Evolutionary conservation across 176 grass and related monocot genomes (phyloP).

Genomic region (Eragrostis curvula): DNA sequence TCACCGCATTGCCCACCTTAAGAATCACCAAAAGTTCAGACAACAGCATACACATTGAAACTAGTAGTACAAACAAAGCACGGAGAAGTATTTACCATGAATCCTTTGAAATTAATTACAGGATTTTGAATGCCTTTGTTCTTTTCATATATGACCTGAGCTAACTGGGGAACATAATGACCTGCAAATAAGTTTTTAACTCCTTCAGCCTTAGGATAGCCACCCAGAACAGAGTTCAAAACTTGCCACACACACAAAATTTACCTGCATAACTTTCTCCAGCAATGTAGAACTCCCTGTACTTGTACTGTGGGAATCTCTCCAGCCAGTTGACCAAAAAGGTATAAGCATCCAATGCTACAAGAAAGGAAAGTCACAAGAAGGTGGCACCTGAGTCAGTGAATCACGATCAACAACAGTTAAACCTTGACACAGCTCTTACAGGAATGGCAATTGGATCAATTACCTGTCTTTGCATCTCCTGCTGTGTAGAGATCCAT

Average conservation of each 20-base stretch:
- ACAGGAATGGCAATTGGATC: slow-evolving; percentile 18
- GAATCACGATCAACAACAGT: neutral
- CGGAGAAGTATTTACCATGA: slow-evolving; percentile 64
- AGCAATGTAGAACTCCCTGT: slow-evolving; percentile 93
- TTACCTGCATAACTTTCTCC: slow-evolving; percentile 97
- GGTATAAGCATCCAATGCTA: slow-evolving; percentile 77
- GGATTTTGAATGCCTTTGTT: slow-evolving; percentile 74
- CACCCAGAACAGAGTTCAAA: neutral
- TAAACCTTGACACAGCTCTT: neutral
- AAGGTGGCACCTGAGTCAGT: slow-evolving; percentile 13
- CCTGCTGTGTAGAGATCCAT: slow-evolving; percentile 88
- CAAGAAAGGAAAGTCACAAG: slow-evolving; percentile 39
- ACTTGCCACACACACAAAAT: neutral
- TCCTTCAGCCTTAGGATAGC: slow-evolving; percentile 6
- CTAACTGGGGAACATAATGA: slow-evolving; percentile 93
- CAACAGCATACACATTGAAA: slow-evolving; percentile 17
- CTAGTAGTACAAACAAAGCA: slow-evolving; percentile 16
- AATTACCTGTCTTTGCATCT: slow-evolving; percentile 79
- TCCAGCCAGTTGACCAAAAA: slow-evolving; percentile 93
- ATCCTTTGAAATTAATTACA: slow-evolving; percentile 82
- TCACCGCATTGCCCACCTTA: slow-evolving; percentile 94
- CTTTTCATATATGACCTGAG: slow-evolving; percentile 65
- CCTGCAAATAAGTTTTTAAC: slow-evolving; percentile 55
- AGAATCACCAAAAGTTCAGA: slow-evolving; percentile 26
- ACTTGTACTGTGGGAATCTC: slow-evolving; percentile 85